Conservation (phyloP, 345 rosid genomes). For the Adansonia digitata region DNA sequence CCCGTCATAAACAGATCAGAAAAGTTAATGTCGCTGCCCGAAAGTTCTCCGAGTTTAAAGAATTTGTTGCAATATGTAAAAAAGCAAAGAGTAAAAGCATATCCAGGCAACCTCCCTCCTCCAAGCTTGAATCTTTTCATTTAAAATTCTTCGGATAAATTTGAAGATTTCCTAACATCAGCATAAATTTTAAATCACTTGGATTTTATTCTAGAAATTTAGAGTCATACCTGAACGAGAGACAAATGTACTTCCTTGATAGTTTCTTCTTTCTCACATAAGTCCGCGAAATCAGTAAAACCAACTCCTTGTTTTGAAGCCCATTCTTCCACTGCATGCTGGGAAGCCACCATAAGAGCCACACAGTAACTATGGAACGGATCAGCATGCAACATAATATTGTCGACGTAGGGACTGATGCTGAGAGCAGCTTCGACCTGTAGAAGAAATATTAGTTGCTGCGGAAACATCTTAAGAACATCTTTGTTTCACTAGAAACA, state of each 20-base stretch:
- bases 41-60: background rate
- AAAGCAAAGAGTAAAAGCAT: background rate
- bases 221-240: slow-evolving; percentile 52
- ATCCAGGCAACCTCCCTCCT: background rate
- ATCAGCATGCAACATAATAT: slow-evolving; percentile 89
- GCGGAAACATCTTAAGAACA: background rate
- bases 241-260: slow-evolving; percentile 77
- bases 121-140: background rate
- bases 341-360: slow-evolving; percentile 79
- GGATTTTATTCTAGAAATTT: background rate
- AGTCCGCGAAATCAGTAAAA: slow-evolving; percentile 43
- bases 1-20: background rate
- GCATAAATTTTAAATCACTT: background rate
- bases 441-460: slow-evolving; percentile 17
- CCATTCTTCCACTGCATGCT: slow-evolving; percentile 68
- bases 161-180: background rate
- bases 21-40: background rate
- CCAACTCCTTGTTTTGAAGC: slow-evolving; percentile 64
- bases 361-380: slow-evolving; percentile 87
- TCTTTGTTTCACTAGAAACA: slow-evolving; percentile 6
- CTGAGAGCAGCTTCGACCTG: slow-evolving; percentile 90
- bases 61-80: background rate
- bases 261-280: slow-evolving; percentile 59
- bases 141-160: background rate
- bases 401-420: slow-evolving; percentile 73